phyloP scores from a whole-genome alignment of 768 basidiomycete genomes.

The Boletus edulis region DNA sequence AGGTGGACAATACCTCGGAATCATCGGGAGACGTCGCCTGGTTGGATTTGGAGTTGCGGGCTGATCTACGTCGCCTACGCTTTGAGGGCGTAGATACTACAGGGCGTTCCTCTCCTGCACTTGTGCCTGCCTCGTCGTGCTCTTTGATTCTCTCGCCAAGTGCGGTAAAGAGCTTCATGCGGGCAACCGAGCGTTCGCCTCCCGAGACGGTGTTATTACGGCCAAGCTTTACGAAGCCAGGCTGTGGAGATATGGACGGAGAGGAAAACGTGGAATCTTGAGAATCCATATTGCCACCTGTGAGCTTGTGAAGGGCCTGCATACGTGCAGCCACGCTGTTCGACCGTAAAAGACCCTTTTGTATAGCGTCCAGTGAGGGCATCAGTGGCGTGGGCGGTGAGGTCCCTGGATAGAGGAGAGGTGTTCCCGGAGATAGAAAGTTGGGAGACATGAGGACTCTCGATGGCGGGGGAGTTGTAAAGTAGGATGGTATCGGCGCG shows the following conservation, averaged over 20 bases:
- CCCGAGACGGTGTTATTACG: slow-evolving; percentile 84
- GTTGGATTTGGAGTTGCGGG: slow-evolving; percentile 39
- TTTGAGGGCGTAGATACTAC: slow-evolving; percentile 45
- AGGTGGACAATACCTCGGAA: slow-evolving; percentile 36
- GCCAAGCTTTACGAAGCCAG: slow-evolving; percentile 44
- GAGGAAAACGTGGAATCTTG: slow-evolving; percentile 57
- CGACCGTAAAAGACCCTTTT: slow-evolving; percentile 79
- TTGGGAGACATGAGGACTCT: slow-evolving; percentile 41
- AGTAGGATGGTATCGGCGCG: slow-evolving; percentile 60
- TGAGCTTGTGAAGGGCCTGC: slow-evolving; percentile 82
- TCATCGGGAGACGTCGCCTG: slow-evolving; percentile 46
- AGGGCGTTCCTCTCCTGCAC: slow-evolving; percentile 54
- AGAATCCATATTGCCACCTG: slow-evolving; percentile 61
- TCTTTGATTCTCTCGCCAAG: slow-evolving; percentile 60
- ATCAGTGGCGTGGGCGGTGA: slow-evolving; percentile 61
- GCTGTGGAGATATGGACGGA: slow-evolving; percentile 46
- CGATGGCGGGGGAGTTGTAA: slow-evolving; percentile 44
- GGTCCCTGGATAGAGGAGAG: slow-evolving; percentile 61
- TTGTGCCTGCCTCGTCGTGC: slow-evolving; percentile 60
- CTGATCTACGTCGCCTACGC: slow-evolving; percentile 56
- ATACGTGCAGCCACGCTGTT: slow-evolving; percentile 85
- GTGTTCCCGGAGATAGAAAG: slow-evolving; percentile 51
- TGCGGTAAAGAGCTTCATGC: slow-evolving; percentile 63
- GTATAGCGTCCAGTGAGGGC: slow-evolving; percentile 77
- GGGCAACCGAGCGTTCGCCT: slow-evolving; percentile 72